Base-by-base conservation (phyloP, 1,139 yeast species). In the Entelexis paramagnoliae region DNA sequence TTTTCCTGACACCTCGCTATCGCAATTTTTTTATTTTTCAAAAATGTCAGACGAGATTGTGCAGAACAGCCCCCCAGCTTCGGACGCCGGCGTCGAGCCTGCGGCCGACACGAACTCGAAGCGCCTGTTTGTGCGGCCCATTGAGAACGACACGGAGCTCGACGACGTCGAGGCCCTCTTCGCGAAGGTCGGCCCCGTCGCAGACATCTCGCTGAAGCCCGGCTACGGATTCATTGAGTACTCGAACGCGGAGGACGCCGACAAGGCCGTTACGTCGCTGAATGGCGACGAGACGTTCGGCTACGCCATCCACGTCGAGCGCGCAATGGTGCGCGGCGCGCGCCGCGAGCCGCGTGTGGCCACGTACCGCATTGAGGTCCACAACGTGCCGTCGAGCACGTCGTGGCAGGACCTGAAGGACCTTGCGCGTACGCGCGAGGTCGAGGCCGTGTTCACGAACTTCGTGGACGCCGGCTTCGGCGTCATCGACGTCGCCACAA, bases 401-500 rank as follows among this genome's bases (percentile, higher is more conserved):
- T 60, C 66, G 40, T 67, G 70, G 70, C 69, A 65, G 54, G 64
- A 68, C 51, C 62, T 68, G 57, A 68, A 68, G 62, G 71, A 68
- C 55, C 65, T 66, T 53, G 66, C 64, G 46, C 63, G 70, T 48
- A 54, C 60, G 34, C 63, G 64, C 41, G 67, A 65, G 38, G 67
- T 68, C 43, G 64, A 64, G 47, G 67, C 67, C 22, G 62, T 62
- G 42, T 68, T 60, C 57, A 63, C 70, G 32, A 66, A 66, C 53
- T 66, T 66, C 32, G 70, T 65, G 44, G 67, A 67, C 41, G 58
- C 63, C 36, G 52, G 47, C 22, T 46, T 51, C 26, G 70, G 64
- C 68, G 83, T 83, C 58, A 76, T 87, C 62, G 95, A 87, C 71
- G 85, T 86, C 64, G 75, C 78, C 54, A 72, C 83, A 54, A 82